Percentiles rank a stretch among this genome's conserved stretches.
Evolutionary conservation across 1,139 yeast genomes (phyloP).

Genomic region (Saccharomyces hybrid): DNA sequence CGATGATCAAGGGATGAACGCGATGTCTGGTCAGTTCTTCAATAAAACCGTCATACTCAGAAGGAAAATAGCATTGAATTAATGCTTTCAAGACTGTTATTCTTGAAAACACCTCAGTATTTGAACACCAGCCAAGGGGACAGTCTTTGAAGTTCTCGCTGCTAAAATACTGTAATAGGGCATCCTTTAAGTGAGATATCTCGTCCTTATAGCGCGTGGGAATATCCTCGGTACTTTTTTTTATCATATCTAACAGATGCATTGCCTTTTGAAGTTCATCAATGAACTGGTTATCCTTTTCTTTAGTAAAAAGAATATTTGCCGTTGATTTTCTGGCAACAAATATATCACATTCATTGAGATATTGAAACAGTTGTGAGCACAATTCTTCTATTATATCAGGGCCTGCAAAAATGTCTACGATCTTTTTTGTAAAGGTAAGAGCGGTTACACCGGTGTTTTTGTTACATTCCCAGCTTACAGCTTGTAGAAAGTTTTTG

Average conservation of each 20-base stretch:
- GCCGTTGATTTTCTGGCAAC: conserved; percentile 5
- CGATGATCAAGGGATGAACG: conserved; percentile 16
- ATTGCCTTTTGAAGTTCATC: conserved; percentile 23
- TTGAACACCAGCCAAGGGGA: conserved; percentile 35
- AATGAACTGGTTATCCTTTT: conserved; percentile 43
- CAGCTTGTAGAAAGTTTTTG: not conserved
- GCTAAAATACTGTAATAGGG: conserved; percentile 8
- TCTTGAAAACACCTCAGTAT: conserved; percentile 16
- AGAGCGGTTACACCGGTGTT: not conserved
- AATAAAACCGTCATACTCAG: not conserved
- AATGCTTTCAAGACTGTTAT: conserved; percentile 12
- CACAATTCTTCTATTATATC: conserved; percentile 7
- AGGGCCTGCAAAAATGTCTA: conserved; percentile 7
- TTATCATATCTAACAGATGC: not conserved
- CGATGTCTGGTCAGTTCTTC: not conserved
- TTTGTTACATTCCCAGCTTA: not conserved
- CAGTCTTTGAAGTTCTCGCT: conserved; percentile 27
- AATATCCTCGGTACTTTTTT: not conserved
- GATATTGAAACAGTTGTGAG: conserved; percentile 9
- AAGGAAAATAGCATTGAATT: conserved; percentile 15
- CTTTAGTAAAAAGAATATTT: conserved; percentile 7
- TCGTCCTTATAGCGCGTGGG: not conserved
- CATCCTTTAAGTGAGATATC: not conserved
- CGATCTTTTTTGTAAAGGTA: conserved; percentile 15
- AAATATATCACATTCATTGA: conserved; percentile 14